Evolutionary conservation across 805 yeast genomes (phyloP).

Genomic region (Sugiyamaella boreocaroliniensis): DNA sequence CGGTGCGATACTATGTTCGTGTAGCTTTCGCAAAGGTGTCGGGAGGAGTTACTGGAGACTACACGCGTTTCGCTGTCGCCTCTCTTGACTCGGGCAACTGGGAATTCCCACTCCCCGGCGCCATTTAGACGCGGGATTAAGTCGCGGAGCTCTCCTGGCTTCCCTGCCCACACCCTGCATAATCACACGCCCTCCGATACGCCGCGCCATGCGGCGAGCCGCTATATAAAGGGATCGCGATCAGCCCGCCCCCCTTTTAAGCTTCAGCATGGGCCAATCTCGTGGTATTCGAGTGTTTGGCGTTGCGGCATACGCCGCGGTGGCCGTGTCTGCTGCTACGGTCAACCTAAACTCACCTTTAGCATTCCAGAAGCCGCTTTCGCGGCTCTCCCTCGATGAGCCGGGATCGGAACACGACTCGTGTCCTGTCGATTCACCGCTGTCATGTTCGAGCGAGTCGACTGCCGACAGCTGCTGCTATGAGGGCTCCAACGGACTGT

Average conservation of each 20-base stretch:
- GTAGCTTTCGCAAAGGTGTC: constrained; percentile 17
- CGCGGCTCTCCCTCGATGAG: not conserved
- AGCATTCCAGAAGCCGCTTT: not conserved
- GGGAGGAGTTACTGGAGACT: constrained; percentile 16
- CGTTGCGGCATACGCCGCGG: not conserved
- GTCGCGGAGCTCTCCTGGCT: too few relatives aligned
- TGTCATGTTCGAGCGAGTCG: constrained; percentile 26
- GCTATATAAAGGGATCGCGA: not conserved
- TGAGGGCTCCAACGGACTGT: constrained; percentile 78
- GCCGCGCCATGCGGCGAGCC: not conserved
- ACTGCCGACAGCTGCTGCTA: constrained; percentile 64
- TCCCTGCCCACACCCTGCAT: not conserved
- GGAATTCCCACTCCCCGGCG: constrained; percentile 13
- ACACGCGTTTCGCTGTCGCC: constrained; percentile 17
- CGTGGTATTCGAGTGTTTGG: not conserved
- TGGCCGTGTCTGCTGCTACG: not conserved
- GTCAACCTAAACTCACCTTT: not conserved
- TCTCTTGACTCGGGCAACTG: constrained; percentile 12
- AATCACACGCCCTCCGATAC: not conserved
- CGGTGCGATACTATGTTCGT: constrained; percentile 17
- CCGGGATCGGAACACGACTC: constrained; percentile 21
- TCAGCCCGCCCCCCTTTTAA: not conserved
- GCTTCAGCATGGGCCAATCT: not conserved
- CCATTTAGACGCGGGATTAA: constrained; percentile 6
- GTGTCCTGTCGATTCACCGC: constrained; percentile 31